Conservation (phyloP, 805 yeast genomes). For the Ogataea nonfermentans region DNA sequence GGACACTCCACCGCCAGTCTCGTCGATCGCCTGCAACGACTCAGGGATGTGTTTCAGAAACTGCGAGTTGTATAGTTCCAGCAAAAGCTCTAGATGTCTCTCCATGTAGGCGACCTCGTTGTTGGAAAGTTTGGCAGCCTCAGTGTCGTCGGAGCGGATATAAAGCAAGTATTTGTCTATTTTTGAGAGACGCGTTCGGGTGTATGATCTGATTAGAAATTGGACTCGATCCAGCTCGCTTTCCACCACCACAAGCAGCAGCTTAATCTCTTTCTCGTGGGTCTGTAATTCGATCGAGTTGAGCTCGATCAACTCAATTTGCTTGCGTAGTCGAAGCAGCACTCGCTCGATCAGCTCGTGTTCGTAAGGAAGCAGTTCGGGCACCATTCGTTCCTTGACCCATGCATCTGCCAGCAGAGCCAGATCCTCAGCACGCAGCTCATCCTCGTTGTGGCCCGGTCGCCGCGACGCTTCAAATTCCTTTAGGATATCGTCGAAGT, state of each 20-base stretch:
- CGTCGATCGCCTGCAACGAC: constrained; percentile 71
- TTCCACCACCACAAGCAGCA: constrained; percentile 81
- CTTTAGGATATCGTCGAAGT: constrained; percentile 67
- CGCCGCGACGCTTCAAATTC: constrained; percentile 52
- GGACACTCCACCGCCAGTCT: constrained; percentile 58
- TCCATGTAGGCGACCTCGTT: constrained; percentile 68
- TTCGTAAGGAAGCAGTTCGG: constrained; percentile 80
- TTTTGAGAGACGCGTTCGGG: constrained; percentile 73
- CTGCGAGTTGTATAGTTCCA: constrained; percentile 63
- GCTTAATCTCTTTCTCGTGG: constrained; percentile 62
- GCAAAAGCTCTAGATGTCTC: constrained; percentile 60
- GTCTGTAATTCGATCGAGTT: constrained; percentile 76
- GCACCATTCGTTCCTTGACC: constrained; percentile 83
- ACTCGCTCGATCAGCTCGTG: constrained; percentile 55
- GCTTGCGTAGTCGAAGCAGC: constrained; percentile 57
- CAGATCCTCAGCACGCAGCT: constrained; percentile 37
- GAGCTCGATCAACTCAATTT: constrained; percentile 72
- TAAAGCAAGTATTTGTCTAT: constrained; percentile 68
- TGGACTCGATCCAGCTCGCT: constrained; percentile 87
- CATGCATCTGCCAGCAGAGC: constrained; percentile 57
- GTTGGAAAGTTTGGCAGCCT: constrained; percentile 45
- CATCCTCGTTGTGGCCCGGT: constrained; percentile 25
- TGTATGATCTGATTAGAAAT: constrained; percentile 75
- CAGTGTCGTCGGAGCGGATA: constrained; percentile 46
- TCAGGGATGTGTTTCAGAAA: constrained; percentile 69